Evolutionary conservation across 768 basidiomycete species (phyloP).

Genomic region (Hygrophorus pudorinus): DNA sequence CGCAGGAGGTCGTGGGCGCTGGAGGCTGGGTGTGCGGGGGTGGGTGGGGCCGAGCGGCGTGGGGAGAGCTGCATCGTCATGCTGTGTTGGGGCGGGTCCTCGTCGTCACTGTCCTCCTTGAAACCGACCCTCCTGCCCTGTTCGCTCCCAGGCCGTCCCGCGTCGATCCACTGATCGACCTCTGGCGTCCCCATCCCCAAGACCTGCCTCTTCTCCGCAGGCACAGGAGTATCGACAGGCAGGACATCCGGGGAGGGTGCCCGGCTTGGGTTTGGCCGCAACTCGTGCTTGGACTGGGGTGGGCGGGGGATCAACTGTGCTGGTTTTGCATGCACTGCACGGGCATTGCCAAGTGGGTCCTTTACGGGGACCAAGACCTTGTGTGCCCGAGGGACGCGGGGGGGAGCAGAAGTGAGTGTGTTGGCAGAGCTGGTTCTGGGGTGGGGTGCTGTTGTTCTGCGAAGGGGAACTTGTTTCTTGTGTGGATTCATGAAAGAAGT

Average conservation of each 20-base stretch:
- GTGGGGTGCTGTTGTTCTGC: no score
- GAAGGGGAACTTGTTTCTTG: no score
- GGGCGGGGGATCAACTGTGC: no score
- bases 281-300: no score
- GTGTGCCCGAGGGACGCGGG: no score
- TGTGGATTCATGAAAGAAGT: no score
- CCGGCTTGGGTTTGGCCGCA: no score
- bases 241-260: conserved; percentile 36
- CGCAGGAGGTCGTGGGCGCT: conserved; percentile 48
- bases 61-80: conserved; percentile 52
- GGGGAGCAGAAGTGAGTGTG: no score
- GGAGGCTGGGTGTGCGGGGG: conserved; percentile 11
- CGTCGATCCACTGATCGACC: conserved; percentile 39
- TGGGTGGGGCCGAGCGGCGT: conserved; percentile 23
- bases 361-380: no score
- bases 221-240: conserved; percentile 24
- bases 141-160: conserved; percentile 24
- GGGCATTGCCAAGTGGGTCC: no score
- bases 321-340: no score
- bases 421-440: no score
- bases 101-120: conserved; percentile 10
- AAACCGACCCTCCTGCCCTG: conserved; percentile 17
- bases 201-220: conserved; percentile 18
- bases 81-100: conserved; percentile 23
- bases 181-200: conserved; percentile 46